Conservation (phyloP, 2,329 filamentous ascomycete genomes). For the Gliomastix tumulicola region DNA sequence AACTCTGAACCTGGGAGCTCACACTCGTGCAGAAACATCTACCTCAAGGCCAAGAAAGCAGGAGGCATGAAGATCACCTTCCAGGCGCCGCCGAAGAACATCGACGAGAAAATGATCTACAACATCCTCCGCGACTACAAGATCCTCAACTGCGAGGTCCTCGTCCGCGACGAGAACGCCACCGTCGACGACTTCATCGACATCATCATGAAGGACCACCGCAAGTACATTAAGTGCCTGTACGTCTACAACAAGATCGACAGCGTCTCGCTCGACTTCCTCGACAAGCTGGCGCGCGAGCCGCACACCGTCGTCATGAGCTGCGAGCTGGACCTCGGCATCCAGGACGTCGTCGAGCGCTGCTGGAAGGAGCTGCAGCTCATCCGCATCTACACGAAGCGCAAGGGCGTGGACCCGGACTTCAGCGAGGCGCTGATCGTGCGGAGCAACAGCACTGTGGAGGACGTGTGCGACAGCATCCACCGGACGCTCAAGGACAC, state of each 20-base stretch:
- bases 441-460: slow-evolving; percentile 77
- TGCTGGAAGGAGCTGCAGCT: slow-evolving; percentile 91
- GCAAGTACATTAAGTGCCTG: slow-evolving; percentile 90
- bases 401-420: slow-evolving; percentile 84
- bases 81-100: slow-evolving; percentile 74
- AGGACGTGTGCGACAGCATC: slow-evolving; percentile 94
- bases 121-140: slow-evolving; percentile 99
- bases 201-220: slow-evolving; percentile 97
- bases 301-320: slow-evolving; percentile 95
- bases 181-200: slow-evolving; percentile 99
- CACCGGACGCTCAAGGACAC: slow-evolving; percentile 94
- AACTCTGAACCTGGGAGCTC: too few relatives aligned
- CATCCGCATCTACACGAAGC: slow-evolving; percentile 93
- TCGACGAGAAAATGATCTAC: slow-evolving; percentile 97
- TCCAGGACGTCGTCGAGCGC: slow-evolving; percentile 86
- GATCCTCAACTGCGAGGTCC: slow-evolving; percentile 93
- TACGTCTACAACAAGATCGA: slow-evolving; percentile 99
- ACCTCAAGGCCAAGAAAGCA: slow-evolving; percentile 90
- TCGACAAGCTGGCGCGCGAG: slow-evolving; percentile 87
- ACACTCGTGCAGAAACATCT: slow-evolving; percentile 74
- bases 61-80: slow-evolving; percentile 99
- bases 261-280: slow-evolving; percentile 84
- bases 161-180: slow-evolving; percentile 88
- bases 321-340: slow-evolving; percentile 90
- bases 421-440: slow-evolving; percentile 93